These are phyloP conservation scores for Biscogniauxia marginata DNA, from an alignment of 2,329 filamentous ascomycete species.

Conservation along the genomic window DNA sequence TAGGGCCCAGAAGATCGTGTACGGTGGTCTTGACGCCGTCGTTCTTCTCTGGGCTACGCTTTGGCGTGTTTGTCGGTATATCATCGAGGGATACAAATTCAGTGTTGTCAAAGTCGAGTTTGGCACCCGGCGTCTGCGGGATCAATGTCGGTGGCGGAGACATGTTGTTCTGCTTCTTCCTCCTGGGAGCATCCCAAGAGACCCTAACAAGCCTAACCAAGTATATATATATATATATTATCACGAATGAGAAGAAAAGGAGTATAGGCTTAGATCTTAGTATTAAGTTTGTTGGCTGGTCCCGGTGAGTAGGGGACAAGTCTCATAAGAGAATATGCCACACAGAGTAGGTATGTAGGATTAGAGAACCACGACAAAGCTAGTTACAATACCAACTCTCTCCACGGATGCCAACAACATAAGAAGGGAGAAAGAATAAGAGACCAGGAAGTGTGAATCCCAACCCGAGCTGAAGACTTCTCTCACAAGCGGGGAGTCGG, in stretches of 20 bases:
- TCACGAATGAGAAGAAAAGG: background rate
- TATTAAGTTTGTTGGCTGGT: background rate
- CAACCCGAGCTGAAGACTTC: background rate
- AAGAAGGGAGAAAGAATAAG: background rate
- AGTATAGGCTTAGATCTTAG: background rate
- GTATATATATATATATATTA: no score
- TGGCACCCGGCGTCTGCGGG: constrained; percentile 4
- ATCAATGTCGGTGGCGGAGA: no score
- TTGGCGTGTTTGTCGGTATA: background rate
- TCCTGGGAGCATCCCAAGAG: background rate
- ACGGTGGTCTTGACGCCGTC: constrained; percentile 1
- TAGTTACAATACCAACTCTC: background rate
- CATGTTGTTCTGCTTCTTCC: background rate
- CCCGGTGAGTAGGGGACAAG: background rate
- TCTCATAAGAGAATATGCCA: background rate
- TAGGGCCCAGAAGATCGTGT: constrained; percentile 28
- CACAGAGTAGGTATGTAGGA: no score
- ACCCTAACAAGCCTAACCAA: no score
- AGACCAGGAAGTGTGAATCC: background rate
- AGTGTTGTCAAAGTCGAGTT: constrained; percentile 2
- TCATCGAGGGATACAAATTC: no score
- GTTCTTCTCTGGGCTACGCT: background rate
- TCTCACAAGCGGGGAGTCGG: background rate
- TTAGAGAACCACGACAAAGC: background rate
- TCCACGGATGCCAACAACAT: background rate